Evolutionary conservation across 1,284 basidiomycete genomes (phyloP).

Genomic region (Leccinum subfulvum): DNA sequence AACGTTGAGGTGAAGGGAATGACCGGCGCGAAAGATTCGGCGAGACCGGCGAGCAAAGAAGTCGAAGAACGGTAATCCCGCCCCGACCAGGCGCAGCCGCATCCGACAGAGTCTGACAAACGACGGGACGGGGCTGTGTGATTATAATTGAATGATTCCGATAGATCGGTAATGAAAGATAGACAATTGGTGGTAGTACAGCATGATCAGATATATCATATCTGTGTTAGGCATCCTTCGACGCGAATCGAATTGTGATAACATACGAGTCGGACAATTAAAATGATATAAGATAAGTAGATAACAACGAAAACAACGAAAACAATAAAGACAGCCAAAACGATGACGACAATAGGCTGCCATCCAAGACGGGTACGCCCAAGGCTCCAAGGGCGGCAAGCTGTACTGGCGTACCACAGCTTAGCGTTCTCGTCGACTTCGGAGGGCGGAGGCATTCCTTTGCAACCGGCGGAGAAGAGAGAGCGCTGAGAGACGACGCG

Average conservation of each 20-base stretch:
- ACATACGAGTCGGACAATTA: background rate
- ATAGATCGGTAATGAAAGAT: background rate
- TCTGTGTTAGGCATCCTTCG: background rate
- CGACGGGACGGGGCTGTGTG: background rate
- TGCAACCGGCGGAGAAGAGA: background rate
- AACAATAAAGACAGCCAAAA: background rate
- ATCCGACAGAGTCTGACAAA: background rate
- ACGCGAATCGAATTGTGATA: background rate
- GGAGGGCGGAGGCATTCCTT: background rate
- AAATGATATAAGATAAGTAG: background rate
- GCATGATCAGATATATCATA: background rate
- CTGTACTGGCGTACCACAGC: background rate
- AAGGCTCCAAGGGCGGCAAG: background rate
- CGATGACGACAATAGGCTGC: background rate
- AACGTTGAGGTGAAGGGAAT: background rate
- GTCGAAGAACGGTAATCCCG: background rate
- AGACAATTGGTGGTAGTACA: background rate
- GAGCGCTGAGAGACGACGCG: too few species aligned
- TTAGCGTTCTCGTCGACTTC: background rate
- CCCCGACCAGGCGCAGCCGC: background rate
- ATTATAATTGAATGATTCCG: background rate
- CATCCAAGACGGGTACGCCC: background rate
- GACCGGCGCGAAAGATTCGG: background rate
- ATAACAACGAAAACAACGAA: background rate
- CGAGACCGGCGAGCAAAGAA: background rate